A percentile compares a stretch with the other conserved stretches of the same genome.
Conservation (phyloP, 2,329 filamentous ascomycete species). For the Penicillium hordei region DNA sequence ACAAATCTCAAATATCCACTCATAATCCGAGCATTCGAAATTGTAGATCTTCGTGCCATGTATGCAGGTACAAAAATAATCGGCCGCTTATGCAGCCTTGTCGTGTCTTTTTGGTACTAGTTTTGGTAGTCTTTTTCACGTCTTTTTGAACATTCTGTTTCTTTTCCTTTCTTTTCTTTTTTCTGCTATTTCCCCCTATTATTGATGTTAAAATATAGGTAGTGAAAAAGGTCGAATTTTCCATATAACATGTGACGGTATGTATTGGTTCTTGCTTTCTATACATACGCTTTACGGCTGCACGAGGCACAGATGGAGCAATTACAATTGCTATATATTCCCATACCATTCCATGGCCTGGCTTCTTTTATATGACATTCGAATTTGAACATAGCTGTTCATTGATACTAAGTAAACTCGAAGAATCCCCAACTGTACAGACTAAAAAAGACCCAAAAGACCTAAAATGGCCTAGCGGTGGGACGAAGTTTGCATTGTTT, state of each 20-base stretch:
- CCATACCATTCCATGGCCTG: background rate
- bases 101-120: no score
- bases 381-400: background rate
- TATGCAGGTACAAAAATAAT: background rate
- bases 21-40: background rate
- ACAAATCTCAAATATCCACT: conserved; percentile 2
- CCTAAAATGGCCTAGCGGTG: background rate
- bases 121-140: no score
- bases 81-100: background rate
- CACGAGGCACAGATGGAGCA: background rate
- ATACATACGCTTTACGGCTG: background rate
- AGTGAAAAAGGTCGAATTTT: no score
- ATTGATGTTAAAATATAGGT: no score
- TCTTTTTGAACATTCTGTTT: no score
- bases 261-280: no score
- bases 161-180: no score
- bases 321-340: background rate
- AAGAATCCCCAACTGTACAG: background rate
- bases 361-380: no score
- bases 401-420: background rate
- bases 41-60: background rate
- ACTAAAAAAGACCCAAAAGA: background rate
- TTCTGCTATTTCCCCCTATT: no score
- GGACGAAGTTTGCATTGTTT: conserved; percentile 6
- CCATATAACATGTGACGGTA: background rate